Conservation (phyloP, 1,284 basidiomycete species). For the Moesziomyces globuligerus region DNA sequence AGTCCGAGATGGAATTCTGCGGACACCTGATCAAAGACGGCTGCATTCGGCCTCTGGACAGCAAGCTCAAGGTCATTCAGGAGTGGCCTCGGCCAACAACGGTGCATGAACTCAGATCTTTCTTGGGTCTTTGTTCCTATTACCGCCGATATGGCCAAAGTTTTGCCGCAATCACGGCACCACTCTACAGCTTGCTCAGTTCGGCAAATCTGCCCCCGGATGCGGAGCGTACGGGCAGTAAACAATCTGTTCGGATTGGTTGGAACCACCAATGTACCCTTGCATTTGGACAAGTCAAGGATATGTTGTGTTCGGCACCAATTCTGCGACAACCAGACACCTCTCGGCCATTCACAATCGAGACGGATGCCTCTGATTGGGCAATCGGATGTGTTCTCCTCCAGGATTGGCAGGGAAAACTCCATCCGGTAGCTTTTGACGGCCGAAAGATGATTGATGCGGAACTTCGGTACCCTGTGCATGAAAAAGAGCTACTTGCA, state of each 20-base stretch:
- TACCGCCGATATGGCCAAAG: neutral
- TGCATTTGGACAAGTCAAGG: neutral
- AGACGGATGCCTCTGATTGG: neutral
- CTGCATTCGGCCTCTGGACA: neutral
- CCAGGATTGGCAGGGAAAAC: neutral
- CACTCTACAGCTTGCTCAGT: neutral
- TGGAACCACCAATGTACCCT: neutral
- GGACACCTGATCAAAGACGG: conserved; percentile 4
- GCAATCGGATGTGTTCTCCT: neutral
- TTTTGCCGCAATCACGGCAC: neutral
- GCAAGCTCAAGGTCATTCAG: neutral
- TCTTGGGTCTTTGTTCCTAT: neutral
- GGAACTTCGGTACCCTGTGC: neutral
- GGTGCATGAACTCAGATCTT: neutral
- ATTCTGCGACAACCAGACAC: neutral
- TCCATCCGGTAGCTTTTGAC: neutral
- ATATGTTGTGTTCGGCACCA: neutral
- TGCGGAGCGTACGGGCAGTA: neutral
- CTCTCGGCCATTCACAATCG: neutral
- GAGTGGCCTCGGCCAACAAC: neutral
- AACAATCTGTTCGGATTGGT: neutral
- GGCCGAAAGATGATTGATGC: neutral
- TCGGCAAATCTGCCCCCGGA: neutral
- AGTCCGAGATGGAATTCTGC: conserved; percentile 4
- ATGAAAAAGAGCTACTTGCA: too few species aligned